Evolutionary conservation across 169 alveolate species (phyloP).

Genomic region (Perkinsus marinus): DNA sequence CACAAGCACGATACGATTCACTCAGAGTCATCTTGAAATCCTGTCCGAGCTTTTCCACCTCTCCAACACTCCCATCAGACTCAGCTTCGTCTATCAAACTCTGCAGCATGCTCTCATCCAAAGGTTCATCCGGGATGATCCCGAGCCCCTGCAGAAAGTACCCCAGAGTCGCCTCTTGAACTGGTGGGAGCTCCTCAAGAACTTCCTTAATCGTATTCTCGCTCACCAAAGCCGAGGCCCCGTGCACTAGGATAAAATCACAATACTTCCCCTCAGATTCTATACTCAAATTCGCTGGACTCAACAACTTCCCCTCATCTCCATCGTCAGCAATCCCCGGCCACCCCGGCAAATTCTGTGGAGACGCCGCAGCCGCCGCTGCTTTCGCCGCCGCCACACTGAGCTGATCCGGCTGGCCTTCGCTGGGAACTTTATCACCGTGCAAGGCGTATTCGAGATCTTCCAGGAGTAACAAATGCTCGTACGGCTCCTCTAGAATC

Average conservation of each 20-base stretch:
- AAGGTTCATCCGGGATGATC: not conserved
- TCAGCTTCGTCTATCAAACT: not conserved
- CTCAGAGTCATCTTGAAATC: not conserved
- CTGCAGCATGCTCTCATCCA: not conserved
- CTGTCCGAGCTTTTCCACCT: not conserved
- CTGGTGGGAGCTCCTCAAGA: not conserved
- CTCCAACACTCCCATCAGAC: not conserved
- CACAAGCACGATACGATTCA: not conserved
- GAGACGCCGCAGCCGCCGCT: not conserved
- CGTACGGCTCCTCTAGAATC: not conserved
- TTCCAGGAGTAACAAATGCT: not conserved
- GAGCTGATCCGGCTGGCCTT: not conserved
- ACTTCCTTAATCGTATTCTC: not conserved
- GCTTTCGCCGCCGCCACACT: not conserved
- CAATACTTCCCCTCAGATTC: not conserved
- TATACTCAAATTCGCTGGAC: not conserved
- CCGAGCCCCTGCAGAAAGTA: not conserved
- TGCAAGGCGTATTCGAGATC: not conserved
- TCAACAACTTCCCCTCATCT: not conserved
- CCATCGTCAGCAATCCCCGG: not conserved
- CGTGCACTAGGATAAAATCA: not conserved
- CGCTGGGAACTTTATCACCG: not conserved
- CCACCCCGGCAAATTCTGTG: not conserved
- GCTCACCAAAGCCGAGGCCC: not conserved
- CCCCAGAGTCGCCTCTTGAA: not conserved